These are phyloP conservation scores for Colletotrichum trifolii DNA, from an alignment of 2,329 filamentous ascomycete species.

Conservation along the genomic window DNA sequence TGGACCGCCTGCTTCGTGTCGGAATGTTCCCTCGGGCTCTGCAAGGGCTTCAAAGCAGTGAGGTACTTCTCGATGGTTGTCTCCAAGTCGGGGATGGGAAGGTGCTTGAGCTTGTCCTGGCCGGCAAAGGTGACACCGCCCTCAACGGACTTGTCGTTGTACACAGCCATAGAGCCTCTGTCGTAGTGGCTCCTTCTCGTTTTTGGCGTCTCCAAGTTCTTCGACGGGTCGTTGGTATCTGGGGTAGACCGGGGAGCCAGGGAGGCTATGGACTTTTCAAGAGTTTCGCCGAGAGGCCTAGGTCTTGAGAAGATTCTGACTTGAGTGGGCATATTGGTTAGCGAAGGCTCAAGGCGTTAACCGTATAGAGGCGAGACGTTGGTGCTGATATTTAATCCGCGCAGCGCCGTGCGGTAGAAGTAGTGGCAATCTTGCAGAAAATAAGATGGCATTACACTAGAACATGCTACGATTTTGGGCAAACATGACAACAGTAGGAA, in stretches of 20 bases:
- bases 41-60: slow-evolving; percentile 81
- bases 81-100: slow-evolving; percentile 92
- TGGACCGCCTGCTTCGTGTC: slow-evolving; percentile 84
- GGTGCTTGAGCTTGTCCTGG: slow-evolving; percentile 88
- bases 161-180: slow-evolving; percentile 61
- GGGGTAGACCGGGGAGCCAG: slow-evolving; percentile 54
- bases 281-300: slow-evolving; percentile 77
- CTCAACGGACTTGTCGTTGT: slow-evolving; percentile 64
- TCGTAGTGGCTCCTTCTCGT: slow-evolving; percentile 7
- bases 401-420: slow-evolving; percentile 90
- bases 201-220: slow-evolving; percentile 23
- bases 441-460: slow-evolving; percentile 80
- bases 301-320: slow-evolving; percentile 66
- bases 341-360: slow-evolving; percentile 54
- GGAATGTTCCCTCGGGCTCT: slow-evolving; percentile 81
- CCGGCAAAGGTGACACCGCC: slow-evolving; percentile 88
- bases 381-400: slow-evolving; percentile 85
- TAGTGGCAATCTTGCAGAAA: slow-evolving; percentile 91
- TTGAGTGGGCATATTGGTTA: slow-evolving; percentile 49
- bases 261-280: slow-evolving; percentile 60
- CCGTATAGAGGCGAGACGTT: slow-evolving; percentile 80
- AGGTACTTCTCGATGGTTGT: slow-evolving; percentile 83
- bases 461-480: slow-evolving; percentile 35
- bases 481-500: slow-evolving; percentile 12
- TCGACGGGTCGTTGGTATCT: slow-evolving; percentile 44